Evolutionary conservation across 2,329 filamentous ascomycete genomes (phyloP).

Genomic region (Aspergillus udagawae): DNA sequence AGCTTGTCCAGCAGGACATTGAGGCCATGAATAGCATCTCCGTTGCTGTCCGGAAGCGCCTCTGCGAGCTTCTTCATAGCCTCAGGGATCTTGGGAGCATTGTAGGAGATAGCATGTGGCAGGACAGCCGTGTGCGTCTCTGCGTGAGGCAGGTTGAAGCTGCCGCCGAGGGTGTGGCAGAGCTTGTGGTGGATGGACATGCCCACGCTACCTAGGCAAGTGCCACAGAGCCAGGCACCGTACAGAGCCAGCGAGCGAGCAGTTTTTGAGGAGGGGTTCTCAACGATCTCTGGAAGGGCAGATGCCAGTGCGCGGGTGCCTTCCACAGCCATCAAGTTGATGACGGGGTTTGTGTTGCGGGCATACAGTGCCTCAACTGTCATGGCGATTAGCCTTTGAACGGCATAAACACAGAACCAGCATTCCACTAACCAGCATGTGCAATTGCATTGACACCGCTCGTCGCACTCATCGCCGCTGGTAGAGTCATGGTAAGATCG

Average conservation of each 20-base stretch:
- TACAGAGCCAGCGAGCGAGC: slow-evolving; percentile 55
- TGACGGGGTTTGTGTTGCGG: slow-evolving; percentile 58
- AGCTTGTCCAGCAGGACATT: slow-evolving; percentile 54
- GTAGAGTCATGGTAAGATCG: slow-evolving; percentile 58
- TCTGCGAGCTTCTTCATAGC: slow-evolving; percentile 52
- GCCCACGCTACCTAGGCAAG: slow-evolving; percentile 55
- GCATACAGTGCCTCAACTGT: slow-evolving; percentile 61
- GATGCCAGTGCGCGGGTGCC: slow-evolving; percentile 52
- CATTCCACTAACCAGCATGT: slow-evolving; percentile 47
- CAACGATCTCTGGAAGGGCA: slow-evolving; percentile 51
- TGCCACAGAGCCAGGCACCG: slow-evolving; percentile 63
- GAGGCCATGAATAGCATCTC: slow-evolving; percentile 55
- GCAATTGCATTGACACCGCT: slow-evolving; percentile 65
- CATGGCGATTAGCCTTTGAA: background rate
- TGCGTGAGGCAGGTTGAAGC: slow-evolving; percentile 61
- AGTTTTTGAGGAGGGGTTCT: slow-evolving; percentile 40
- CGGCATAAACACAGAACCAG: background rate
- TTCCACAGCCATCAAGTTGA: slow-evolving; percentile 55
- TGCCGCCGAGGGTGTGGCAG: slow-evolving; percentile 61
- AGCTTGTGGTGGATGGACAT: slow-evolving; percentile 67
- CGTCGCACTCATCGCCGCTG: slow-evolving; percentile 49
- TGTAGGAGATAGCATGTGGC: slow-evolving; percentile 61
- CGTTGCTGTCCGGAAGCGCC: slow-evolving; percentile 53
- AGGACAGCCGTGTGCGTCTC: slow-evolving; percentile 63
- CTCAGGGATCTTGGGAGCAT: slow-evolving; percentile 52